A percentile compares a stretch with the other conserved stretches of the same genome.
Evolutionary conservation across 2,329 filamentous ascomycete genomes (phyloP).

Genomic region (Emmonsiellopsis sp.): DNA sequence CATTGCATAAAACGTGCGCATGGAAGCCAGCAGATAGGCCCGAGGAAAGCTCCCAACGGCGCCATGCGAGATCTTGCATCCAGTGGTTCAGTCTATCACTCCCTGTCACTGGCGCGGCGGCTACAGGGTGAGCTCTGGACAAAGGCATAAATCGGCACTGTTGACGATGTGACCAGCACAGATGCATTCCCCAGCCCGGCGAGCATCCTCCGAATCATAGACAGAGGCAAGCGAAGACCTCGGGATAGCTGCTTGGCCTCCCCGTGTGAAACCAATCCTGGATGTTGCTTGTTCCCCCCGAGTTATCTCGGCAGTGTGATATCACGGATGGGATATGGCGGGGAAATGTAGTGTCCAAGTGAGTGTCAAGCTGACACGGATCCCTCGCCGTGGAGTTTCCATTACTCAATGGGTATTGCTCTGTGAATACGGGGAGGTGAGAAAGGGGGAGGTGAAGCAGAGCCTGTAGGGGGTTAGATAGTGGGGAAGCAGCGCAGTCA

Average conservation of each 20-base stretch:
- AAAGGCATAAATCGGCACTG: background rate
- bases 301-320: background rate
- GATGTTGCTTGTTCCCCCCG: background rate
- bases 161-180: background rate
- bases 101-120: background rate
- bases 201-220: no score
- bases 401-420: background rate
- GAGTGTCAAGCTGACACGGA: background rate
- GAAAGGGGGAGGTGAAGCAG: background rate
- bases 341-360: background rate
- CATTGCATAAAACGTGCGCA: background rate
- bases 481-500: background rate
- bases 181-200: background rate
- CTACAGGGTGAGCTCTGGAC: background rate
- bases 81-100: background rate
- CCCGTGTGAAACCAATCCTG: background rate
- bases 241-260: background rate
- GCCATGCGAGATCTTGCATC: background rate
- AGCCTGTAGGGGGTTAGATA: background rate
- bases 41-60: background rate
- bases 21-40: background rate
- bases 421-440: background rate
- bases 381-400: background rate
- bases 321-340: background rate
- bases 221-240: background rate